A percentile compares a stretch with the other conserved stretches of the same genome.
Conservation (phyloP, 148 eudicot species). For the Polygonum aviculare region DNA sequence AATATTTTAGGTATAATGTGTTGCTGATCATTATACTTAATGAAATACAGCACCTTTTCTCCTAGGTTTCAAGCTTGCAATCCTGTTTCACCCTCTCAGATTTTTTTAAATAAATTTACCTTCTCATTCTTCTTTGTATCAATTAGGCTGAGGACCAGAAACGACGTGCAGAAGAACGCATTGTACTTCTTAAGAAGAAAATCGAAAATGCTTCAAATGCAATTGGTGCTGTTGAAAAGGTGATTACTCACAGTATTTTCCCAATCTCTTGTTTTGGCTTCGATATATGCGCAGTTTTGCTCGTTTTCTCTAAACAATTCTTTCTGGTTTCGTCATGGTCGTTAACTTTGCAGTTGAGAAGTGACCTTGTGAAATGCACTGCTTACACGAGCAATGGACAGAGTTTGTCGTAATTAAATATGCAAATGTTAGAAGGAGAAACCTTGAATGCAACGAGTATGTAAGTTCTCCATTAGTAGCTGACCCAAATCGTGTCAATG, state of each 20-base stretch:
- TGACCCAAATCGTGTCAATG: not conserved
- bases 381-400: not conserved
- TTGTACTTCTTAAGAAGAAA: slow-evolving; percentile 34
- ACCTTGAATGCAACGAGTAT: not conserved
- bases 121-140: not conserved
- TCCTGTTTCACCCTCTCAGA: not conserved
- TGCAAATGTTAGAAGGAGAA: not conserved
- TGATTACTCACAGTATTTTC: not conserved
- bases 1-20: not conserved
- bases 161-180: slow-evolving; percentile 20
- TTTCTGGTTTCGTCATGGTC: not conserved
- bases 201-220: slow-evolving; percentile 18
- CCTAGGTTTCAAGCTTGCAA: not conserved
- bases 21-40: not conserved
- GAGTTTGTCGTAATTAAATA: not conserved
- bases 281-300: not conserved
- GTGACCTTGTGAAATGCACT: not conserved
- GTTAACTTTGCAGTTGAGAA: not conserved
- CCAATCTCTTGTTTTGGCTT: not conserved
- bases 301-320: not conserved
- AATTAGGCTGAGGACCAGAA: slow-evolving; percentile 33
- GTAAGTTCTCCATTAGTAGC: no score
- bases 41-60: not conserved
- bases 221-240: slow-evolving; percentile 4
- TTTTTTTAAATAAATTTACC: not conserved